These are phyloP conservation scores for Diplosphaera chodatii DNA, from an alignment of 139 green algal species.

Conservation along the genomic window DNA sequence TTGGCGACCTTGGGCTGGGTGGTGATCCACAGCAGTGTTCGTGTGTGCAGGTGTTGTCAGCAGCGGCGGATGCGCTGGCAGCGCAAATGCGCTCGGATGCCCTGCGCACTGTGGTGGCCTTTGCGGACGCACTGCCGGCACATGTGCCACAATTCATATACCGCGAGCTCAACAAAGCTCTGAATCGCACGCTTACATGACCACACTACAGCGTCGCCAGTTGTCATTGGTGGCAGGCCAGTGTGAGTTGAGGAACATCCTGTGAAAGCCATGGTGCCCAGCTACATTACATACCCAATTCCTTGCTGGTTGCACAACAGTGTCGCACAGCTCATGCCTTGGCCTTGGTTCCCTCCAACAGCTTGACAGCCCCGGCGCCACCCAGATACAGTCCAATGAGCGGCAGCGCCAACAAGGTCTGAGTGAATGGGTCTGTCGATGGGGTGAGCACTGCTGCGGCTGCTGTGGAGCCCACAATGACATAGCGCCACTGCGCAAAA, in stretches of 20 bases:
- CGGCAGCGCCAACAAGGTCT: slow-evolving; percentile 89
- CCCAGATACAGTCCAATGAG: slow-evolving; percentile 94
- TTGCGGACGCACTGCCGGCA: slow-evolving; percentile 28
- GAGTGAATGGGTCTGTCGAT: slow-evolving; percentile 97
- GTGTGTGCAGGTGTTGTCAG: slow-evolving; percentile 21
- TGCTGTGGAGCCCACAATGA: slow-evolving; percentile 90
- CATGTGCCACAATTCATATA: slow-evolving; percentile 26
- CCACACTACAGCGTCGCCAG: no score
- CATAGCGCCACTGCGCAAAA: slow-evolving; percentile 92
- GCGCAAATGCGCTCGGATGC: slow-evolving; percentile 8
- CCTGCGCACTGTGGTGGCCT: slow-evolving; percentile 25
- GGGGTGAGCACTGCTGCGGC: slow-evolving; percentile 95
- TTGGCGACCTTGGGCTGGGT: no score
- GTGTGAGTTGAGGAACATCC: no score
- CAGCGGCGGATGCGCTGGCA: slow-evolving; percentile 21
- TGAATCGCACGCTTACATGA: not conserved
- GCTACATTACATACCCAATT: no score
- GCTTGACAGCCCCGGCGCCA: slow-evolving; percentile 65
- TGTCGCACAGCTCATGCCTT: not conserved
- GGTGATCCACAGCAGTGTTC: no score
- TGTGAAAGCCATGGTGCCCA: no score
- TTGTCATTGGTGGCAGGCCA: no score
- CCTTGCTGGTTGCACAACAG: no score
- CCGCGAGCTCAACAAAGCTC: slow-evolving; percentile 26
- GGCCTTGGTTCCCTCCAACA: slow-evolving; percentile 54